Conservation (phyloP, 768 basidiomycete species). For the Amanita muscaria region DNA sequence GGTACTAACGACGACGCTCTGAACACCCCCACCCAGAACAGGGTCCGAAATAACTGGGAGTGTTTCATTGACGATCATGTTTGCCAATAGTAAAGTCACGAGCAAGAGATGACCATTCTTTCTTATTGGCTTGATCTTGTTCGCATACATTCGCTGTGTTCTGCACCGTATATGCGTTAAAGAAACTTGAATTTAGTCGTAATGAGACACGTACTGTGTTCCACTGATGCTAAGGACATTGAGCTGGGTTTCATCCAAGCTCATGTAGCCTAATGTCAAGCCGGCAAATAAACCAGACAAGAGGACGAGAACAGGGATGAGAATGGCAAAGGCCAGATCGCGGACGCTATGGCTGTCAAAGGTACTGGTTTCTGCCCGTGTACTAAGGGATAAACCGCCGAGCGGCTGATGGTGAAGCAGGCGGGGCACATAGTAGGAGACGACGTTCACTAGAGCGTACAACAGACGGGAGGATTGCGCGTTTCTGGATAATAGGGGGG, state of each 20-base stretch:
- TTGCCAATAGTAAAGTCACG: slow-evolving; percentile 74
- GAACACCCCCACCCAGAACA: slow-evolving; percentile 70
- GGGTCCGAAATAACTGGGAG: slow-evolving; percentile 78
- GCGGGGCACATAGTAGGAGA: slow-evolving; percentile 35
- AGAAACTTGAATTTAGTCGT: neutral
- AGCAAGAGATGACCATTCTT: slow-evolving; percentile 76
- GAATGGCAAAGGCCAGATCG: slow-evolving; percentile 34
- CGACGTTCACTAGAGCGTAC: slow-evolving; percentile 34
- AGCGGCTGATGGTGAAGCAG: slow-evolving; percentile 21
- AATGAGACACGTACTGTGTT: slow-evolving; percentile 47
- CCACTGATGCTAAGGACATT: slow-evolving; percentile 82
- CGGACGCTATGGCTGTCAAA: slow-evolving; percentile 23
- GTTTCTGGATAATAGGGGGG: slow-evolving; percentile 26
- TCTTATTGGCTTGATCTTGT: slow-evolving; percentile 80
- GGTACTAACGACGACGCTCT: slow-evolving; percentile 74
- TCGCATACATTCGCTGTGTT: slow-evolving; percentile 71
- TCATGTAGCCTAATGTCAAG: slow-evolving; percentile 88
- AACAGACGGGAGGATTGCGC: slow-evolving; percentile 35
- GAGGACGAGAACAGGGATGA: slow-evolving; percentile 80
- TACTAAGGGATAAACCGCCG: neutral
- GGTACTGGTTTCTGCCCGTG: slow-evolving; percentile 20
- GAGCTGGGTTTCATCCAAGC: slow-evolving; percentile 86
- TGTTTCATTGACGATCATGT: slow-evolving; percentile 90
- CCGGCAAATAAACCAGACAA: slow-evolving; percentile 86
- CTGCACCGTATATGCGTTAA: slow-evolving; percentile 27